These are phyloP conservation scores for Blastobotrys indianensis DNA, from an alignment of 1,139 yeast genomes.

Conservation along the genomic window DNA sequence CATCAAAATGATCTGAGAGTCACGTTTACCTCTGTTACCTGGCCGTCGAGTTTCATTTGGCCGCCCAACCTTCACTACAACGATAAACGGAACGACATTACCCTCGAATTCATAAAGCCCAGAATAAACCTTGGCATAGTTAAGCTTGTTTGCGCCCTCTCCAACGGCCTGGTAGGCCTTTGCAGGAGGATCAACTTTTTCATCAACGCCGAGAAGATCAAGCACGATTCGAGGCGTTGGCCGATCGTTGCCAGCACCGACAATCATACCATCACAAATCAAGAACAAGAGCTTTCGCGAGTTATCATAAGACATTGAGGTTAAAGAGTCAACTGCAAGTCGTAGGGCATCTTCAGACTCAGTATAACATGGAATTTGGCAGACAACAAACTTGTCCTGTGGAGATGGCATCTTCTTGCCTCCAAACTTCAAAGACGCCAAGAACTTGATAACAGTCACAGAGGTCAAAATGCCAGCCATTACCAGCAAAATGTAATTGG, in stretches of 20 bases:
- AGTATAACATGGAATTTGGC: constrained; percentile 41
- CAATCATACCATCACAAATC: constrained; percentile 39
- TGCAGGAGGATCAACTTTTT: constrained; percentile 35
- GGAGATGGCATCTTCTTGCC: constrained; percentile 33
- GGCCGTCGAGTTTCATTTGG: constrained; percentile 34
- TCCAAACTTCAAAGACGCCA: constrained; percentile 37
- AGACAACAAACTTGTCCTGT: constrained; percentile 37
- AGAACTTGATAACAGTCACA: constrained; percentile 36
- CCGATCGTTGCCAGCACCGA: constrained; percentile 39
- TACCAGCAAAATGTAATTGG: constrained; percentile 35
- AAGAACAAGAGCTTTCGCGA: constrained; percentile 35
- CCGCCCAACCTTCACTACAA: constrained; percentile 37
- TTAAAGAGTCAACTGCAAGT: constrained; percentile 38
- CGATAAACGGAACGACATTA: constrained; percentile 37
- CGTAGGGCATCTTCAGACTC: constrained; percentile 39
- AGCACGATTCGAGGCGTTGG: constrained; percentile 39
- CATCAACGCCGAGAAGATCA: constrained; percentile 38
- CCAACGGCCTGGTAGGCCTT: constrained; percentile 36
- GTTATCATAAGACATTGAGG: constrained; percentile 36
- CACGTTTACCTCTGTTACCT: constrained; percentile 42
- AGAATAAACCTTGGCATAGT: constrained; percentile 38
- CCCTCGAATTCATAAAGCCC: constrained; percentile 39
- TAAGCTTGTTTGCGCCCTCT: constrained; percentile 37
- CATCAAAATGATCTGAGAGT: constrained; percentile 39
- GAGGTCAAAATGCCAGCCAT: constrained; percentile 36